Evolutionary conservation across 768 basidiomycete genomes (phyloP).

Genomic region (Hericium rajendrae): DNA sequence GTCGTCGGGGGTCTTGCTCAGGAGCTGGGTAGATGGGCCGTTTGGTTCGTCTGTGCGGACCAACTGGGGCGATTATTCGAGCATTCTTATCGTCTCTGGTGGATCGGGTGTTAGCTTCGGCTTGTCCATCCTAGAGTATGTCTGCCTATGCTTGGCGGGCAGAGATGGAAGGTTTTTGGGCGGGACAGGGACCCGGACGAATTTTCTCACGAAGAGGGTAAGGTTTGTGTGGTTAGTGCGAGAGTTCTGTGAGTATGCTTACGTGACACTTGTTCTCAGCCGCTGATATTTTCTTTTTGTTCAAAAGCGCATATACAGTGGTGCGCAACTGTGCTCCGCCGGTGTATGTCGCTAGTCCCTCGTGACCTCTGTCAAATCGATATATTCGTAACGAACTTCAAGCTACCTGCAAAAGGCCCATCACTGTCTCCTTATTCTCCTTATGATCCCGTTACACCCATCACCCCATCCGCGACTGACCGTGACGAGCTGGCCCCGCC

Average conservation of each 20-base stretch:
- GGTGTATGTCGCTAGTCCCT: conserved; percentile 48
- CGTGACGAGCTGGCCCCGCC: not conserved
- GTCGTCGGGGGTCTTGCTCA: conserved; percentile 38
- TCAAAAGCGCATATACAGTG: conserved; percentile 61
- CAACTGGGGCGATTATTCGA: conserved; percentile 49
- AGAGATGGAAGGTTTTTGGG: conserved; percentile 42
- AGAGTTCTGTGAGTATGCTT: conserved; percentile 51
- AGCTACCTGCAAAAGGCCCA: conserved; percentile 14
- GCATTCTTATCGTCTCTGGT: conserved; percentile 54
- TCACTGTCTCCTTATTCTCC: not conserved
- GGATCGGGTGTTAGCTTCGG: conserved; percentile 74
- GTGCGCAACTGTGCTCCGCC: conserved; percentile 59
- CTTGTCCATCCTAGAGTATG: conserved; percentile 51
- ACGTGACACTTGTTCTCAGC: not conserved
- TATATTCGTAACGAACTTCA: conserved; percentile 63
- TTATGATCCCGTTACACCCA: not conserved
- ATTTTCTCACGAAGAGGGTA: conserved; percentile 39
- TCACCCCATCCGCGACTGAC: not conserved
- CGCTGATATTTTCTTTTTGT: not conserved
- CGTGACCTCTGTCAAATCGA: conserved; percentile 46
- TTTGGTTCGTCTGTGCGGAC: conserved; percentile 56
- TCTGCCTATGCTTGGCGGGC: conserved; percentile 48
- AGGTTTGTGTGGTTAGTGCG: conserved; percentile 72
- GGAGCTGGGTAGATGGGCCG: conserved; percentile 57
- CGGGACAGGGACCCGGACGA: conserved; percentile 20